These are phyloP conservation scores for Huntiella abstrusa DNA, from an alignment of 2,329 filamentous ascomycete genomes.

Conservation along the genomic window DNA sequence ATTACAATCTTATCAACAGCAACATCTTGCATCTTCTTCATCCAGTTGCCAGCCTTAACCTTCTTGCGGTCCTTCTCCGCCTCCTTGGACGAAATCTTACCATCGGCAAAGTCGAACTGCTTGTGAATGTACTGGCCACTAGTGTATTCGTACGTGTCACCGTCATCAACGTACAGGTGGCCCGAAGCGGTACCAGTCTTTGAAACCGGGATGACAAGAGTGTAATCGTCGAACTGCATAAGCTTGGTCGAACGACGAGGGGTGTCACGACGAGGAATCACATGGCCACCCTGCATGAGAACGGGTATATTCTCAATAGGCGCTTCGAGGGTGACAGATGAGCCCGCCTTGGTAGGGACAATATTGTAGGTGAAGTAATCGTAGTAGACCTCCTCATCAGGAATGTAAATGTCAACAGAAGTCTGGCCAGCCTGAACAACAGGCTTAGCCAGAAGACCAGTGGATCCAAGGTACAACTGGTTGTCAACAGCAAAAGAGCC, in stretches of 20 bases:
- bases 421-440: constrained; percentile 60
- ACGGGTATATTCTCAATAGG: constrained; percentile 76
- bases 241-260: constrained; percentile 69
- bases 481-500: constrained; percentile 76
- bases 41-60: constrained; percentile 45
- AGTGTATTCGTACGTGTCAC: constrained; percentile 78
- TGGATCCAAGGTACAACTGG: constrained; percentile 78
- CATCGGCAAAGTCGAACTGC: constrained; percentile 46
- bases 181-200: constrained; percentile 46
- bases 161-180: constrained; percentile 79
- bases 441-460: constrained; percentile 82
- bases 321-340: constrained; percentile 49
- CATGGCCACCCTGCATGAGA: constrained; percentile 81
- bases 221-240: constrained; percentile 93
- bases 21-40: constrained; percentile 62
- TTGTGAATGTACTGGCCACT: constrained; percentile 78
- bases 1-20: constrained; percentile 69
- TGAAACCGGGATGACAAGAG: constrained; percentile 48
- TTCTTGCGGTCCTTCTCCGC: constrained; percentile 38
- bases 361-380: constrained; percentile 82
- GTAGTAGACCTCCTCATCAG: constrained; percentile 78
- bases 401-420: constrained; percentile 64
- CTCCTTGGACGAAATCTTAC: constrained; percentile 50
- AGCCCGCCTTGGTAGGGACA: constrained; percentile 50
- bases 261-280: constrained; percentile 76